Evolutionary conservation across 176 grass and related monocot species (phyloP).

Genomic region (Hyparrhenia diplandra): DNA sequence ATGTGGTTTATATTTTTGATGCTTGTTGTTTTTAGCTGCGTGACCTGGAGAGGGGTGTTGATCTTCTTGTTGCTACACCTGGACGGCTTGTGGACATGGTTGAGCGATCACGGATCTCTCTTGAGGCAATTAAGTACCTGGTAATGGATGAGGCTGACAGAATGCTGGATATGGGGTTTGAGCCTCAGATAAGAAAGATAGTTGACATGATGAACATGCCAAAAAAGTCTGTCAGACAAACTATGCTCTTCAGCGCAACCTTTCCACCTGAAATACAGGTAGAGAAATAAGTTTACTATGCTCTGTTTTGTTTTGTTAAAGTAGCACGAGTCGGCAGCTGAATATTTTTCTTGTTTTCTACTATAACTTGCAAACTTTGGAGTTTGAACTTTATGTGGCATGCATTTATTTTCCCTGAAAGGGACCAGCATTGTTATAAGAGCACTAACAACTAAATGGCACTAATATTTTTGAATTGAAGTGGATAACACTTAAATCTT

Average conservation of each 20-base stretch:
- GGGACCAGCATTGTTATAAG: background rate
- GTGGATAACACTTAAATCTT: background rate
- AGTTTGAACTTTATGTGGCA: background rate
- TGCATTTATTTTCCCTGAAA: background rate
- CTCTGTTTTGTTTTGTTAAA: background rate
- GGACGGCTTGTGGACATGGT: slow-evolving; percentile 70
- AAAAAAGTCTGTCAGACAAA: slow-evolving; percentile 56
- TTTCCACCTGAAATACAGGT: slow-evolving; percentile 86
- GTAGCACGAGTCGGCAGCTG: background rate
- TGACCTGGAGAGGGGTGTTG: slow-evolving; percentile 55
- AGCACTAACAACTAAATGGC: background rate
- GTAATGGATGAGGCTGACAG: slow-evolving; percentile 86
- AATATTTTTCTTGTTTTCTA: background rate
- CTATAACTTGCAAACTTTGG: background rate
- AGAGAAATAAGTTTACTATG: background rate
- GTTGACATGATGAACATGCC: slow-evolving; percentile 75
- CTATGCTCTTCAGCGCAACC: slow-evolving; percentile 91
- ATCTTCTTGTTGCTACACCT: slow-evolving; percentile 86
- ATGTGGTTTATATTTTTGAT: slow-evolving; percentile 1
- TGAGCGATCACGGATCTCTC: slow-evolving; percentile 68
- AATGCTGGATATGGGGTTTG: slow-evolving; percentile 99
- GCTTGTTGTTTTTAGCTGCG: slow-evolving; percentile 48
- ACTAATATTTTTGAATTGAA: background rate
- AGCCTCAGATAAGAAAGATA: slow-evolving; percentile 80
- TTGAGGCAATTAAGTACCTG: slow-evolving; percentile 67